Base-by-base conservation (phyloP, 78 protist species). In the Anaeramoeba flamelloides region DNA sequence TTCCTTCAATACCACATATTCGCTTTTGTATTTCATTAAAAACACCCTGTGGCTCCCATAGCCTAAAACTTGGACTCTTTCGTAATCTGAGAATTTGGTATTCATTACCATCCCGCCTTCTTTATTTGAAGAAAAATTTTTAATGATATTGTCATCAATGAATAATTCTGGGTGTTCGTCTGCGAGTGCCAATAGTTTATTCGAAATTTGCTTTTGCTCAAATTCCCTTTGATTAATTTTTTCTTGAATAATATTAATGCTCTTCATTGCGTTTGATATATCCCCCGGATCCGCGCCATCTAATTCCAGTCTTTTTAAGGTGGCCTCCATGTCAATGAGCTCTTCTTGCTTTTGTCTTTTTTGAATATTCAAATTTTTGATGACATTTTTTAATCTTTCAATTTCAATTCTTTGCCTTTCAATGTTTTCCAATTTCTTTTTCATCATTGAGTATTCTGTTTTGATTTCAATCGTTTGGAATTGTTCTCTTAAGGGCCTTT, bases 301-400 rank as follows among this genome's bases (percentile, higher is more conserved):
- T 17, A 53, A 53, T 26, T 26, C 17, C 17, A 53, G 17, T 53
- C 69, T 8, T 53, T 53, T 53, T 17, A 53, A 53, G 8, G 8
- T 53, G 8, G 69, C 69, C 17, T 53, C 69, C 69, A 53, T 53
- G 17, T 53, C 69, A 53, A 53, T 53, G 17, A 53, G 69, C 17
- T 53, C 69, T 53, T 53, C 69, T 53, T 53, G 69, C 69, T 53
- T 53, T 53, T 53, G 69, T 53, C 69, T 53, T 53, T 53, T 53
- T 53, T 53, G 69, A 17, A 53, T 53, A 53, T 53, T 53, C 8
- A 53, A 17, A 53, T 53, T 53, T 53, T 53, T 53, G 8, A 17
- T 17, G 8, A 53, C 8, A 53, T 53, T 53, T 53, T 53, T 53
- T 8, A 53, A 17, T 53, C 69, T 53, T 17, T 53, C 69, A 53